phyloP scores from a whole-genome alignment of 108 stramenopile species.

The Aurantiochytrium sp. region DNA sequence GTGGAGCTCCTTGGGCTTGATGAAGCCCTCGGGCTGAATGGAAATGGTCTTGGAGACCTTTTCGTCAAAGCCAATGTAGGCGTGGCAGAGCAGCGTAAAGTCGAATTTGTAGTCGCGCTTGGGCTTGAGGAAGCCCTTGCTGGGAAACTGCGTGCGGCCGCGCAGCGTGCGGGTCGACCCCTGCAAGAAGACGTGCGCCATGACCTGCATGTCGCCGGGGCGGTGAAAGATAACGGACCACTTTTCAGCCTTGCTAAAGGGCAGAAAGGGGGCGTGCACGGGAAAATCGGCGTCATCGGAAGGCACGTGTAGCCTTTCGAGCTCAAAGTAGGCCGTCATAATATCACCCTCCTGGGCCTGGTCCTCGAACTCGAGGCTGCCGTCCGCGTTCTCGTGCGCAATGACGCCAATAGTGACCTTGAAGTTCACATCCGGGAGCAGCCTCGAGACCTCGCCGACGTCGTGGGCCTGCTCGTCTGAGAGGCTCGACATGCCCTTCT shows the following conservation, averaged over 20 bases:
- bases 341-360: background rate
- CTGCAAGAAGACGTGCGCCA: constrained; percentile 17
- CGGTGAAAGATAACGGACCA: constrained; percentile 33
- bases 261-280: constrained; percentile 36
- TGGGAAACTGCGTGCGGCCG: constrained; percentile 21
- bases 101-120: constrained; percentile 10
- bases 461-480: background rate
- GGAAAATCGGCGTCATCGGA: background rate
- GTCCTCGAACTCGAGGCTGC: background rate
- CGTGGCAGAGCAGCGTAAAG: constrained; percentile 2
- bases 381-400: constrained; percentile 28
- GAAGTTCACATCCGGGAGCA: constrained; percentile 31
- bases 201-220: background rate
- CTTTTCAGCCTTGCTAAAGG: background rate
- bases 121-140: background rate
- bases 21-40: constrained; percentile 1
- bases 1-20: constrained; percentile 28
- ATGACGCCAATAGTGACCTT: constrained; percentile 20
- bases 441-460: background rate
- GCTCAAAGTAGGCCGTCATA: background rate
- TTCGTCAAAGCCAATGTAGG: constrained; percentile 34
- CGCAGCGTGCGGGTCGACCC: background rate
- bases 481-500: background rate
- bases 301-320: background rate
- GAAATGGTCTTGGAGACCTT: background rate